phyloP scores from a whole-genome alignment of 495 filamentous ascomycete species.

The Xylaria castorea region DNA sequence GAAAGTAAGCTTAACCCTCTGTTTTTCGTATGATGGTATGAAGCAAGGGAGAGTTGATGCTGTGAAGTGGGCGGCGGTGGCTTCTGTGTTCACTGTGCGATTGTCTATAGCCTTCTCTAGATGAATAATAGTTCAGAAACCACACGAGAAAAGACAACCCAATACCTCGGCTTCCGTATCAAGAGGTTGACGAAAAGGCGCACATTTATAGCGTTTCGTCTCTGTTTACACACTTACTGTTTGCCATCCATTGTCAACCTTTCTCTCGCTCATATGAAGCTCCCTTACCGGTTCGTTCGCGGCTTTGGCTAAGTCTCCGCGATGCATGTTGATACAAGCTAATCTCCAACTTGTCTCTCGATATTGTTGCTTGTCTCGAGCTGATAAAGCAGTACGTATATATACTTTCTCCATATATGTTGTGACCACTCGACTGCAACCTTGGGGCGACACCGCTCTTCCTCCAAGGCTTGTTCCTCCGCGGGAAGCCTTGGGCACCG shows the following conservation, averaged over 20 bases:
- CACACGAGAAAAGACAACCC: not conserved
- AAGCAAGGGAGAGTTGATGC: not conserved
- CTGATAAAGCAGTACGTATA: conserved; percentile 16
- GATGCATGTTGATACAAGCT: conserved; percentile 21
- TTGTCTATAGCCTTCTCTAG: not conserved
- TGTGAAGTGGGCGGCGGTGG: not conserved
- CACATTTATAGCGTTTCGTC: conserved; percentile 13
- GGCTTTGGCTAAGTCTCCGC: conserved; percentile 16
- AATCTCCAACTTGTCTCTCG: conserved; percentile 27
- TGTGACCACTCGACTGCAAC: conserved; percentile 24
- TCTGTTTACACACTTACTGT: not conserved
- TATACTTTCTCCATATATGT: conserved; percentile 22
- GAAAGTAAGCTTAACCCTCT: not conserved
- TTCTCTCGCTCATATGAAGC: not conserved
- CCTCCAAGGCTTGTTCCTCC: conserved; percentile 16
- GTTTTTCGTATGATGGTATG: not conserved
- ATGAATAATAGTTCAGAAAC: not conserved
- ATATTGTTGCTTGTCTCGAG: conserved; percentile 22
- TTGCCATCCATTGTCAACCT: not conserved
- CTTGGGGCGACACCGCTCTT: conserved; percentile 26
- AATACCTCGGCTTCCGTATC: not conserved
- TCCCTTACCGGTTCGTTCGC: conserved; percentile 15
- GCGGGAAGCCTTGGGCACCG: conserved; percentile 21
- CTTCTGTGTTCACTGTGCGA: not conserved
- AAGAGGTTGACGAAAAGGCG: not conserved